These are phyloP conservation scores for Liriodendron chinense DNA, from an alignment of 164 flowering plant species.

Conservation along the genomic window DNA sequence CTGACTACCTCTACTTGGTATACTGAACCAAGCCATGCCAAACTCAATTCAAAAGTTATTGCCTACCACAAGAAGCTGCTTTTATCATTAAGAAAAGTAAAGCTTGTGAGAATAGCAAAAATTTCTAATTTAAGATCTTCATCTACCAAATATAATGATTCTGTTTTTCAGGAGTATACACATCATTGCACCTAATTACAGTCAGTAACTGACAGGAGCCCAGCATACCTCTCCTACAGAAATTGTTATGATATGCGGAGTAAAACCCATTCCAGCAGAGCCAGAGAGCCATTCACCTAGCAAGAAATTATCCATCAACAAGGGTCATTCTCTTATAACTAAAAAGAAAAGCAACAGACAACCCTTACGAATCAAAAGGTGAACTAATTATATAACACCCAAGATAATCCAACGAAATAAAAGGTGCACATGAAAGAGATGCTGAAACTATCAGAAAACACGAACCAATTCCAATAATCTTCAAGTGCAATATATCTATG, in stretches of 20 bases:
- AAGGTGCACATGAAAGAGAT: not conserved
- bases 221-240: constrained; percentile 77
- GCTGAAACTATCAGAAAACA: not conserved
- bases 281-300: constrained; percentile 73
- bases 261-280: constrained; percentile 82
- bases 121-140: no score
- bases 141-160: no score
- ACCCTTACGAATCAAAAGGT: not conserved
- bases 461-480: not conserved
- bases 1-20: no score
- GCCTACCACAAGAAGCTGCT: no score
- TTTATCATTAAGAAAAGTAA: no score
- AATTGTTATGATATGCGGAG: constrained; percentile 79
- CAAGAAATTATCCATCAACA: constrained; percentile 20
- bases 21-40: no score
- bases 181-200: no score
- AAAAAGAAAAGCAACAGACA: not conserved
- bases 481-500: not conserved
- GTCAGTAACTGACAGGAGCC: not conserved
- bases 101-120: no score
- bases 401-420: not conserved
- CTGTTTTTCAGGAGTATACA: no score
- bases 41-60: no score
- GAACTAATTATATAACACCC: not conserved
- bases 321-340: not conserved